Base-by-base conservation (phyloP, 768 basidiomycete species). In the Tricholoma hemisulphureum region DNA sequence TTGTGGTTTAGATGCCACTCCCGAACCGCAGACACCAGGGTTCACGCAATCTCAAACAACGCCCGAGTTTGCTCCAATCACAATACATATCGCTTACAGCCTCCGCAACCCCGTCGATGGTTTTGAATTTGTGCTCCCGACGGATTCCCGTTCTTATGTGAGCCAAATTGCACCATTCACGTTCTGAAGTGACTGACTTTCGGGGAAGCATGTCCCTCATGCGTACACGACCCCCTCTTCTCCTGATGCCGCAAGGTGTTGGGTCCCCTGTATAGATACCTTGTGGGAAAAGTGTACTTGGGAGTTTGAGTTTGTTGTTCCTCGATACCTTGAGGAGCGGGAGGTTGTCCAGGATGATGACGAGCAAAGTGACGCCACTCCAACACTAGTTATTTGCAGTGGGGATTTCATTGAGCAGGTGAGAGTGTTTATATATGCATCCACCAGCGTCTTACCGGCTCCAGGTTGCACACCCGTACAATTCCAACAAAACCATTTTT, bases 211-310 rank as follows among this genome's bases (percentile, higher is more conserved):
- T 61, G 86, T 95, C 59, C 96, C 96, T 49, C 97, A 98, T 74
- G 88, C 89, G 45, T 98, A 89, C 67, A 93, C 95, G 3, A 89
- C 87, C 4, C 88, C 94, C 1, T 89, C 91, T 0, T 88, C 88
- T 7, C 87, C 94, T 6, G 93, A 95, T 67, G 82, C 93, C 16
- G 95, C 96, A n/a, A 81, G 97, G 66, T 95, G 93, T 65, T 99
- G 97, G 97, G 88, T 98, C n/a, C 97, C 97, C 13, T 99, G 97
- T 66, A 73, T 98, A 18, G 97, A 99, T 71, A 91, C 85, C 64
- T 73, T 94, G 20, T 96, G 94, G 92, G 95, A 97, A 72, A 88
- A 93, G 65, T 97, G 92, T 64, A 95, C 96, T 6, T 99, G 97
- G 97, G 97, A 99, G 67, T 89, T 98, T 57, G 93, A 98, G 71